Percentiles rank a stretch among this genome's conserved stretches.
phyloP scores from a whole-genome alignment of 495 filamentous ascomycete genomes.

The Platismatia glauca region DNA sequence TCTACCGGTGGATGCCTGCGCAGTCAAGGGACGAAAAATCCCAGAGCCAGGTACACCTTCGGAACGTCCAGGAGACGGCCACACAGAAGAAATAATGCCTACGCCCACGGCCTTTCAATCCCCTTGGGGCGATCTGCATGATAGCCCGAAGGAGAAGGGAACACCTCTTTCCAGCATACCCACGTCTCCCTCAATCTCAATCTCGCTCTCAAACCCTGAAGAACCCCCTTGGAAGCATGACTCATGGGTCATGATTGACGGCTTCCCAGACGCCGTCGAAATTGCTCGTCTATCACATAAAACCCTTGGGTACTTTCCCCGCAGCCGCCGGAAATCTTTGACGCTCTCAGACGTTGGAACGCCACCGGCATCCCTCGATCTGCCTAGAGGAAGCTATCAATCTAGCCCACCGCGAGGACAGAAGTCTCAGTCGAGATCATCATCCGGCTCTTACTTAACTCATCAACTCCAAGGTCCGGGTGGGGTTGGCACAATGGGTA shows the following conservation, averaged over 20 bases:
- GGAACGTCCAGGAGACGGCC: slow-evolving; percentile 32
- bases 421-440: slow-evolving; percentile 23
- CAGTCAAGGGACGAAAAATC: slow-evolving; percentile 60
- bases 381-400: slow-evolving; percentile 35
- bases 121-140: slow-evolving; percentile 22
- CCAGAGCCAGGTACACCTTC: slow-evolving; percentile 25
- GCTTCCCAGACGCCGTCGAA: slow-evolving; percentile 59
- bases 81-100: slow-evolving; percentile 13
- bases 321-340: slow-evolving; percentile 71
- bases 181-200: slow-evolving; percentile 22
- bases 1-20: slow-evolving; percentile 84
- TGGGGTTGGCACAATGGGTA: slow-evolving; percentile 71
- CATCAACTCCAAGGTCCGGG: slow-evolving; percentile 61
- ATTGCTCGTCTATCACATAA: slow-evolving; percentile 77
- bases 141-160: slow-evolving; percentile 33
- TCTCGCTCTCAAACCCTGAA: slow-evolving; percentile 21
- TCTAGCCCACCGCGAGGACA: slow-evolving; percentile 32
- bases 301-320: slow-evolving; percentile 84
- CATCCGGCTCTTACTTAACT: slow-evolving; percentile 26
- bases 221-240: slow-evolving; percentile 71
- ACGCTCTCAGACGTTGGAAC: slow-evolving; percentile 49
- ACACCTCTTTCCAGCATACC: slow-evolving; percentile 34
- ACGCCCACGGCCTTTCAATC: slow-evolving; percentile 17
- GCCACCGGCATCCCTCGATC: slow-evolving; percentile 53
- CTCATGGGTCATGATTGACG: slow-evolving; percentile 74